These are phyloP conservation scores for Phlebiopsis gigantea DNA, from an alignment of 768 basidiomycete genomes.

Conservation along the genomic window DNA sequence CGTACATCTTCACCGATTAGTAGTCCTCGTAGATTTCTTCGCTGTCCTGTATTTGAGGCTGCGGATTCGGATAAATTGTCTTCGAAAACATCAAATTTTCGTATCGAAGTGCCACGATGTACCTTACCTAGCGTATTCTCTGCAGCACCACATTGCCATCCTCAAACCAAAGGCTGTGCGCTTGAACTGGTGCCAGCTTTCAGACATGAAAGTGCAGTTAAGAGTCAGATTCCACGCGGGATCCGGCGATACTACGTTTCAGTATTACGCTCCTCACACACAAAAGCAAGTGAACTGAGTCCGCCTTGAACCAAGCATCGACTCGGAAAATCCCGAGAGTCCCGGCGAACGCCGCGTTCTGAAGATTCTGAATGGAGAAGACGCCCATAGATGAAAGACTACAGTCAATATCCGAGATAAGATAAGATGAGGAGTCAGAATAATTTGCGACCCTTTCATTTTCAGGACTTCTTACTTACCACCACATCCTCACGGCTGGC, in stretches of 20 bases:
- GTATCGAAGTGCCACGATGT: background rate
- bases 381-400: background rate
- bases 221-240: too few species aligned
- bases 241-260: too few species aligned
- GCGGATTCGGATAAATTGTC: background rate
- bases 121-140: background rate
- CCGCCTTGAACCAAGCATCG: too few species aligned
- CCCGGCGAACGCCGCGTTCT: too few species aligned
- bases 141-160: background rate
- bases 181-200: too few species aligned
- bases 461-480: background rate
- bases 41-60: background rate
- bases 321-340: too few species aligned
- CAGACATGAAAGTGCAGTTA: too few species aligned
- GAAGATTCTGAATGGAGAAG: too few species aligned
- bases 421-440: background rate
- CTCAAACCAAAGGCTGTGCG: background rate
- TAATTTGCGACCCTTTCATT: background rate
- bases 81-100: background rate
- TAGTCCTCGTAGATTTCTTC: background rate
- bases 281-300: too few species aligned
- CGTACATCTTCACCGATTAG: background rate
- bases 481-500: background rate
- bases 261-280: too few species aligned
- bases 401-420: background rate